Evolutionary conservation across 352 stramenopile genomes (phyloP), one percentile per base, ranked within the genome.

Genomic region (Plasmopara muralis): DNA sequence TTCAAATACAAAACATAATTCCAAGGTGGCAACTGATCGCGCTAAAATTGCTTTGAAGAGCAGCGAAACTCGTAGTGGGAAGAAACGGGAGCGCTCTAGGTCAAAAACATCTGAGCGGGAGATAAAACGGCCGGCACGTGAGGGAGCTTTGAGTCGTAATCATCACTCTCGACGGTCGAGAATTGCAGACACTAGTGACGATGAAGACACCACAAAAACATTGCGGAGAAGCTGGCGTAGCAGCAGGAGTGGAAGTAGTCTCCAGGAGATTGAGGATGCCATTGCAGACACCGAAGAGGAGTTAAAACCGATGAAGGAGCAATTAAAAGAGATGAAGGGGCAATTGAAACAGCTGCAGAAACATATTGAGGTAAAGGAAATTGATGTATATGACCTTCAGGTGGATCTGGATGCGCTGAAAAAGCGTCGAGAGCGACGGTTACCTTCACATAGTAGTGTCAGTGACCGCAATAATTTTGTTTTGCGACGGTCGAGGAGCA

Each of bases 311-410:
- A 77, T 72, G 40, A 74, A 78, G 44, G 59, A 68, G 20, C 70
- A 87, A 41, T 41, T 89, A 0, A 50, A 65, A 9, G 46, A 62
- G 14, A 35, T 91, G 9, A 58, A 69, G 5, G 54, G 68, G 1
- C 43, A 86, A 28, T 30, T 80, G 34, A 29, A 28, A n/a, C 59
- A 66, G 43, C 29, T 85, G 6, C 33, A 70, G 43, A 57, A 66
- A 46, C 74, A 58, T 4, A 45, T 87, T 1, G 63, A 88, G 5
- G 48, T 44, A 6, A 83, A 86, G 50, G 70, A 71, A 43, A 70
- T 89, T 47, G 68, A 88, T 47, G 63, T 91, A 14, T 70, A 74
- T 61, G 76, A 89, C 35, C 57, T 88, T 41, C 57, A 87, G 53
- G 68, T 89, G 6, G 64, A 77, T 30, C 43, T 91, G 15, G 74